These are phyloP conservation scores for Fraxinus sp. DNA, from an alignment of 305 asterid genomes.

Conservation along the genomic window DNA sequence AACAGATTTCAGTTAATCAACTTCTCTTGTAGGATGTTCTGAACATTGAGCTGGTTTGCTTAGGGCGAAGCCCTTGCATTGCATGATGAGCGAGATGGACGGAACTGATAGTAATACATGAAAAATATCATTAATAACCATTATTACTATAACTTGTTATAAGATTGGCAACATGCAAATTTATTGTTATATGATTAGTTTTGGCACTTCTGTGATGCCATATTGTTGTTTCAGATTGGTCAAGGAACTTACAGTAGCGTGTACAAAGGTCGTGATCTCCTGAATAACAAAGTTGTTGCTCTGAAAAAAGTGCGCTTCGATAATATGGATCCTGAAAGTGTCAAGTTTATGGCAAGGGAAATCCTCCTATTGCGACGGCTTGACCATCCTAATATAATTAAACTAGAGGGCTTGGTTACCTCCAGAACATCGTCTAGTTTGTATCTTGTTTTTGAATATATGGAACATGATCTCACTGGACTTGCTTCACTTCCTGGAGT, in stretches of 20 bases:
- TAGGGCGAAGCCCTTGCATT: neutral
- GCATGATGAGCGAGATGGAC: neutral
- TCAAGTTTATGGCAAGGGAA: constrained; percentile 98
- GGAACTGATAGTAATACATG: neutral
- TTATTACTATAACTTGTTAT: neutral
- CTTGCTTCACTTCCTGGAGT: constrained; percentile 79
- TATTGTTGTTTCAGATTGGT: constrained; percentile 78
- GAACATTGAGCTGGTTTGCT: neutral
- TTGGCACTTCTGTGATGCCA: constrained; percentile 43
- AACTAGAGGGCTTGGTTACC: constrained; percentile 84
- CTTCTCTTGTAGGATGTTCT: neutral
- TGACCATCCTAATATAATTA: constrained; percentile 88
- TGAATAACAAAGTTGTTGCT: constrained; percentile 63
- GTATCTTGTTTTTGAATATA: constrained; percentile 84
- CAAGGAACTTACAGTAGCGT: constrained; percentile 97
- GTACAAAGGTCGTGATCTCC: constrained; percentile 83
- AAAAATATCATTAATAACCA: neutral
- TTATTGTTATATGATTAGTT: constrained; percentile 21
- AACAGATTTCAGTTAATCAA: neutral
- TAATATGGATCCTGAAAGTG: constrained; percentile 89
- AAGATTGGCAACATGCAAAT: constrained; percentile 11
- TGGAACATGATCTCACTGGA: constrained; percentile 98
- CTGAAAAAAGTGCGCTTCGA: constrained; percentile 92
- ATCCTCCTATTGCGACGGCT: constrained; percentile 78
- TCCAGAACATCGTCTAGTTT: constrained; percentile 76